Percentiles rank a stretch among this genome's conserved stretches.
phyloP scores from a whole-genome alignment of 2,329 filamentous ascomycete species.

The Madurella fahalii region DNA sequence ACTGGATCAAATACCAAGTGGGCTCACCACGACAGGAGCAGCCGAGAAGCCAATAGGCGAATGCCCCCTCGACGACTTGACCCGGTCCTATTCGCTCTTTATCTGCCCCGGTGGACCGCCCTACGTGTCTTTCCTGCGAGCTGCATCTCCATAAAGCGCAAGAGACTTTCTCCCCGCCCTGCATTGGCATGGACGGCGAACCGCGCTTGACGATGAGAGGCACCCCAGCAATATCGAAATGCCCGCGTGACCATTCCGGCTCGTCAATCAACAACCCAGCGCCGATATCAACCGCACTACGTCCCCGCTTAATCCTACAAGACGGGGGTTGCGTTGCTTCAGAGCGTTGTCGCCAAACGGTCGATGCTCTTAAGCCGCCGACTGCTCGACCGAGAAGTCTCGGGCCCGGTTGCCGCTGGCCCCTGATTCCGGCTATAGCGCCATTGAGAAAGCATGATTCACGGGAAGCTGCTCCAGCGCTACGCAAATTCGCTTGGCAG shows the following conservation, averaged over 20 bases:
- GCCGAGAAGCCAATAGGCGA: not conserved
- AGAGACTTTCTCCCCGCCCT: too few relatives aligned
- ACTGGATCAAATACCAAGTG: constrained; percentile 47
- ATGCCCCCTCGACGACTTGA: not conserved
- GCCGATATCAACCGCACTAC: constrained; percentile 22
- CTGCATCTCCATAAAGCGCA: too few relatives aligned
- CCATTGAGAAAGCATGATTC: not conserved
- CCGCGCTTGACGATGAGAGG: not conserved
- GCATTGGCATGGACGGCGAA: not conserved
- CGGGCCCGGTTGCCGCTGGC: not conserved
- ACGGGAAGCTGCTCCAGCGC: not conserved
- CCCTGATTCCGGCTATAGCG: not conserved
- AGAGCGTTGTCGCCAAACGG: not conserved
- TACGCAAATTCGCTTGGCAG: constrained; percentile 11
- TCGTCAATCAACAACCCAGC: not conserved
- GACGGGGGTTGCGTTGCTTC: constrained; percentile 1
- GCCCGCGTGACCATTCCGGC: constrained; percentile 7
- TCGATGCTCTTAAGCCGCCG: constrained; percentile 7
- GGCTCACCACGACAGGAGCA: constrained; percentile 4
- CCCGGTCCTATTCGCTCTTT: not conserved
- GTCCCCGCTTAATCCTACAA: not conserved
- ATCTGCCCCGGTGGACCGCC: not conserved
- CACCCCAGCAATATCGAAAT: not conserved
- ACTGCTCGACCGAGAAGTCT: not conserved
- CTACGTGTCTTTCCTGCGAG: not conserved